These are phyloP conservation scores for Penstemon eatonii DNA, from an alignment of 257 asterid genomes.

Conservation along the genomic window DNA sequence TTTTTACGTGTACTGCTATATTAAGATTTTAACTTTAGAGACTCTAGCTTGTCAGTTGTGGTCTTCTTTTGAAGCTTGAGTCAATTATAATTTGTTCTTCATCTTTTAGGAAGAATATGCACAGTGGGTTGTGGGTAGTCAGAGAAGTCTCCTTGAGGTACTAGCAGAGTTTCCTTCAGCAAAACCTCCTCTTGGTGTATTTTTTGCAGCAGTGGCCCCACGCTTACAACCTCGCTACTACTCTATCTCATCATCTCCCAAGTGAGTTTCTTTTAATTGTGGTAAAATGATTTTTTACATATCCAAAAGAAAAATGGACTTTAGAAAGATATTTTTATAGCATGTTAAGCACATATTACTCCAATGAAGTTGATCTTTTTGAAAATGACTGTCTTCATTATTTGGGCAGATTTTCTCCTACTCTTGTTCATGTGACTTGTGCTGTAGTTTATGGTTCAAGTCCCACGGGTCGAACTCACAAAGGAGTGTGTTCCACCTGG, in stretches of 20 bases:
- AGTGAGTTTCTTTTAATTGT: conserved; percentile 37
- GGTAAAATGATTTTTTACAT: conserved; percentile 10
- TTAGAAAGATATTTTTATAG: conserved; percentile 2
- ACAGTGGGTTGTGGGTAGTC: conserved; percentile 64
- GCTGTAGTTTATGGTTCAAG: conserved; percentile 69
- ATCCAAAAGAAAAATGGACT: conserved; percentile 3
- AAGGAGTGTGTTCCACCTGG: conserved; percentile 89
- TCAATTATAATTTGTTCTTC: conserved; percentile 3
- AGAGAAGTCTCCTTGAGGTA: conserved; percentile 81
- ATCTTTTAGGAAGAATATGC: conserved; percentile 68
- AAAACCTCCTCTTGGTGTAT: conserved; percentile 83
- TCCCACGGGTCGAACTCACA: conserved; percentile 78
- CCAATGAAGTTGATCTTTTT: not conserved
- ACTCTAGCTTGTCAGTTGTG: not conserved
- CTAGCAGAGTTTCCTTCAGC: conserved; percentile 83
- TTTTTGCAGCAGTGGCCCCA: conserved; percentile 78
- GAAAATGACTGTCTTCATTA: conserved; percentile 25
- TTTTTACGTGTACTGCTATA: not conserved
- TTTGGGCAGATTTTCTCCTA: conserved; percentile 56
- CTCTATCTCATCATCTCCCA: conserved; percentile 79
- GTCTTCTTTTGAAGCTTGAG: conserved; percentile 3
- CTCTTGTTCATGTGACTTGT: conserved; percentile 69
- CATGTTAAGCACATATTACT: conserved; percentile 11
- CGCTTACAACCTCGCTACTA: conserved; percentile 75
- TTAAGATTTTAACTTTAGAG: not conserved